Percentiles rank a stretch among this genome's conserved stretches.
Conservation (phyloP, 768 basidiomycete species). For the Podaxis pistillaris region DNA sequence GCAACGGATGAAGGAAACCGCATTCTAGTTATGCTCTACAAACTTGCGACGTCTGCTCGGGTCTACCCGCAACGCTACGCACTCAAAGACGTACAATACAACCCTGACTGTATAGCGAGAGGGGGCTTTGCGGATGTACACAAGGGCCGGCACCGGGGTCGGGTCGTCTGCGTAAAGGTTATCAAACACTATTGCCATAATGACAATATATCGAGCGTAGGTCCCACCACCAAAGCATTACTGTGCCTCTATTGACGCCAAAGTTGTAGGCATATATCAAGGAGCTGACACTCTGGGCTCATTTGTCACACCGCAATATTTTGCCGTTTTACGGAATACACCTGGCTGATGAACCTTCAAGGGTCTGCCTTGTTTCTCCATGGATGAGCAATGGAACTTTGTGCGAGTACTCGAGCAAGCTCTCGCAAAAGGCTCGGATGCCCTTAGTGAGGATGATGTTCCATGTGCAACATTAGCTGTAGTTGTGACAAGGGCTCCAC, state of each 20-base stretch:
- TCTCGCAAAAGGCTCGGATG: constrained; percentile 14
- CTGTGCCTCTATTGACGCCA: no score
- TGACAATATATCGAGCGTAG: no score
- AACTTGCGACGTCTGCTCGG: not conserved
- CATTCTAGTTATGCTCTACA: not conserved
- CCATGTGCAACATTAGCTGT: not conserved
- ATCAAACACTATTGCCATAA: not conserved
- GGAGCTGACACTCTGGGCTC: constrained; percentile 33
- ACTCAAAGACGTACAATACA: not conserved
- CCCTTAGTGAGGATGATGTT: constrained; percentile 14
- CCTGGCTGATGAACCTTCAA: not conserved
- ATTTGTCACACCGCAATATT: constrained; percentile 32
- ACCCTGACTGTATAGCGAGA: no score
- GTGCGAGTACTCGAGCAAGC: constrained; percentile 11
- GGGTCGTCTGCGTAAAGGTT: not conserved
- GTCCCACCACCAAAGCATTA: no score
- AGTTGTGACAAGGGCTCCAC: not conserved
- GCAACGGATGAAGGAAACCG: not conserved
- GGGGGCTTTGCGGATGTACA: constrained; percentile 2
- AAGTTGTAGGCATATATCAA: not conserved
- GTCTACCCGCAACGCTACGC: not conserved
- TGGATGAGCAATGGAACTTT: constrained; percentile 22
- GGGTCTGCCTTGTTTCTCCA: constrained; percentile 20
- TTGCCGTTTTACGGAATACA: constrained; percentile 34
- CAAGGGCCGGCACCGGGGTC: not conserved